Conservation (phyloP, 768 basidiomycete species). For the Sporobolomyces phaffii region DNA sequence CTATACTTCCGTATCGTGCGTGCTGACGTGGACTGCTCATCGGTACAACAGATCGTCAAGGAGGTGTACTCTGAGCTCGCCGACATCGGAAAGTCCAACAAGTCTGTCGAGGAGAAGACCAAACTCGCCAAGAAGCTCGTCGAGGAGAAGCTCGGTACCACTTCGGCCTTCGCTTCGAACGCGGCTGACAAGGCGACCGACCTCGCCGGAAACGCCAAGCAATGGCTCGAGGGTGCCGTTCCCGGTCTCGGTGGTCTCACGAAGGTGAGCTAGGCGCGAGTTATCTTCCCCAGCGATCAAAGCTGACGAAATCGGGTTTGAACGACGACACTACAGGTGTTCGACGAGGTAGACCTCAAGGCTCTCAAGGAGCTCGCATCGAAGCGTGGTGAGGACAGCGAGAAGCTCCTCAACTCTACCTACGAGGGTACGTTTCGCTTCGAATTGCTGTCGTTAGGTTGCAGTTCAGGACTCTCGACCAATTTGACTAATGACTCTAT, state of each 20-base stretch:
- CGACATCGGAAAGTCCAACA: slow-evolving; percentile 36
- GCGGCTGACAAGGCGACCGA: slow-evolving; percentile 5
- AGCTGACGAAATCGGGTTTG: not conserved
- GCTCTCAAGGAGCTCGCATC: slow-evolving; percentile 37
- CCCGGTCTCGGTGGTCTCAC: slow-evolving; percentile 27
- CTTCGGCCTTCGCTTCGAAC: slow-evolving; percentile 7
- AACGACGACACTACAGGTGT: not conserved
- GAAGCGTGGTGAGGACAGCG: slow-evolving; percentile 38
- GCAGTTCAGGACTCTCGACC: no score
- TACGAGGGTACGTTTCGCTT: slow-evolving; percentile 8
- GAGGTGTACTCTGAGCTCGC: slow-evolving; percentile 40
- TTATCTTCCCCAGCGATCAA: not conserved
- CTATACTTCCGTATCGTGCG: no score
- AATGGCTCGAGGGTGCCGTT: slow-evolving; percentile 11
- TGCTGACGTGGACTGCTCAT: not conserved
- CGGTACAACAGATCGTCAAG: slow-evolving; percentile 25
- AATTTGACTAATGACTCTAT: no score
- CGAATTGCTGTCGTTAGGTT: no score
- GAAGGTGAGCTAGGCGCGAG: slow-evolving; percentile 30
- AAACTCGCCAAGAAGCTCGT: slow-evolving; percentile 38
- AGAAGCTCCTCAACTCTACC: slow-evolving; percentile 35
- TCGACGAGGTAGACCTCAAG: slow-evolving; percentile 28
- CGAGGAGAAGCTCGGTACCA: slow-evolving; percentile 36
- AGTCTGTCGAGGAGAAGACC: slow-evolving; percentile 32
- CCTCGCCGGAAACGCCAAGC: not conserved